Base-by-base conservation (phyloP, 306 rosid genomes). In the Gastrolobium villosum region DNA sequence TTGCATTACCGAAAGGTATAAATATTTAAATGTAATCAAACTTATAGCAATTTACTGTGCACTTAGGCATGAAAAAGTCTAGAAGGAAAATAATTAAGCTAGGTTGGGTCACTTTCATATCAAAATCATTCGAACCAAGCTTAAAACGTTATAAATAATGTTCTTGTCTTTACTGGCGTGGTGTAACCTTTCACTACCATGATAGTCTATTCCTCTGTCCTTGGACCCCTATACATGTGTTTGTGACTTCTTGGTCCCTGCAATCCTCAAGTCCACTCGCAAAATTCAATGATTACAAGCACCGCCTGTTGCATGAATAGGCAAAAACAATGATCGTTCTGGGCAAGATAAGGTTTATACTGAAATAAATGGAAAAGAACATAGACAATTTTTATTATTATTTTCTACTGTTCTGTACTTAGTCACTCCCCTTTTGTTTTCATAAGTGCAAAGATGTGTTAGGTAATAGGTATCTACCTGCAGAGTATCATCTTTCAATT, bases 171-270 rank as follows among this genome's bases (percentile, higher is more conserved):
- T 80, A 46, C 69, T 64, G 79, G 71, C 44, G 7, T 34, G 65
- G 56, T 66, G 76, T 60, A 50, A 65, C 68, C 62, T 59, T 41
- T 31, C 31, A 61, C 40, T 55, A 59, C 57, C 67, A 67, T 37
- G 64, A 56, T 56, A 77, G 70, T 56, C 20, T 54, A 26, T 30
- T 35, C 13, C 7, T 54, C 8, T 56, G 71, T 57, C 74, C 74
- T 53, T 31, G 14, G 43, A 40, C 36, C 70, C 65, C 39, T 39
- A 37, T 26, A 79, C 66, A 72, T 32, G 57, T 49, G 54, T 55
- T 66, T 2, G 41, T 36, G 78, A 75, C 49, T 41, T 10, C 45
- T 10, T 81, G 72, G 82, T 62, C 68, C 84, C 77, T 52, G 2
- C 72, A 55, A 57, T 57, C 1, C 65, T 79, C 31, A 14, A 50